A percentile compares a stretch with the other conserved stretches of the same genome.
phyloP scores from a whole-genome alignment of 2,329 filamentous ascomycete species.

The Pseudogymnoascus sp. region DNA sequence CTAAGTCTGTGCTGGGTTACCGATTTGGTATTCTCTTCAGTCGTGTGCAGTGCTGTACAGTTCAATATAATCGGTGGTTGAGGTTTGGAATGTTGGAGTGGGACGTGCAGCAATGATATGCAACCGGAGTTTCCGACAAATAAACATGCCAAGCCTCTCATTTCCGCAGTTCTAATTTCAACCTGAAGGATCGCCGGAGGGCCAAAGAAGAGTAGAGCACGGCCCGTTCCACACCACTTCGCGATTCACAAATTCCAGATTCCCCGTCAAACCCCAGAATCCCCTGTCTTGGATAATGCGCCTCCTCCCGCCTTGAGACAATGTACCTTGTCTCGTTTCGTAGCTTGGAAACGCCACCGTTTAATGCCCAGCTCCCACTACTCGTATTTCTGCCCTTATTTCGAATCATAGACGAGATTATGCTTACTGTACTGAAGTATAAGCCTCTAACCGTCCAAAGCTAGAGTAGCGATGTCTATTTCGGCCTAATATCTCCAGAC shows the following conservation, averaged over 20 bases:
- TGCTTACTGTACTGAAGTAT: no score
- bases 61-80: neutral
- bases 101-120: neutral
- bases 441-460: neutral
- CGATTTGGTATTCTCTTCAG: neutral
- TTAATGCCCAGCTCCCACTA: neutral
- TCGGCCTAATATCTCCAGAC: neutral
- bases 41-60: neutral
- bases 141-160: neutral
- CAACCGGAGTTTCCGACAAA: neutral
- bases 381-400: neutral
- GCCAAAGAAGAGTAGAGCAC: neutral
- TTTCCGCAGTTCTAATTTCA: neutral
- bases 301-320: neutral
- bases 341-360: neutral
- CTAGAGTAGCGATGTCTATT: neutral
- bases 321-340: neutral
- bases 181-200: neutral
- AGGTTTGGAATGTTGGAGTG: neutral
- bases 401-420: neutral
- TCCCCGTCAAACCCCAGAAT: neutral
- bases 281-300: neutral
- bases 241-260: neutral
- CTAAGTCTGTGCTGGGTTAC: neutral
- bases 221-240: neutral